A percentile compares a stretch with the other conserved stretches of the same genome.
These are phyloP conservation scores for Barnettozyma sucrosica DNA, from an alignment of 805 yeast species.

Conservation along the genomic window DNA sequence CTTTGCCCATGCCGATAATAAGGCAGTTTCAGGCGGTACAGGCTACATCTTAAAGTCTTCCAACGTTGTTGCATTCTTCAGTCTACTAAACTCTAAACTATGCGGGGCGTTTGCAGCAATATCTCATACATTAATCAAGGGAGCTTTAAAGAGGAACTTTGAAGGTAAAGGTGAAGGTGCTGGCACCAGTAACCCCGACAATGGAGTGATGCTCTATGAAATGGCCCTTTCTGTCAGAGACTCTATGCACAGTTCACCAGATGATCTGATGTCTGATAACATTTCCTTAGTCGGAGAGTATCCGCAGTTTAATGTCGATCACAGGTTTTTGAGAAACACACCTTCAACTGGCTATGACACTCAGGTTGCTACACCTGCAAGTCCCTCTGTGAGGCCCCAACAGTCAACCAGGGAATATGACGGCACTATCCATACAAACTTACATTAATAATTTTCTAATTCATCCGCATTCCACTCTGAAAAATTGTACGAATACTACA, in stretches of 20 bases:
- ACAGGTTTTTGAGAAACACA: constrained; percentile 22
- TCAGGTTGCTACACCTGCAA: constrained; percentile 13
- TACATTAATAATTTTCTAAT: no score
- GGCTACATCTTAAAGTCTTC: constrained; percentile 18
- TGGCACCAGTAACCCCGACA: background rate
- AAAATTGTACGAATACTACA: no score
- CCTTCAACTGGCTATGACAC: constrained; percentile 19
- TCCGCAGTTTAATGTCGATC: constrained; percentile 25
- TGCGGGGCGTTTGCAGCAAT: background rate
- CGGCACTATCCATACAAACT: background rate
- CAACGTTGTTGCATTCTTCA: constrained; percentile 15
- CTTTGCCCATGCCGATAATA: constrained; percentile 17
- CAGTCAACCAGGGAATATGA: background rate
- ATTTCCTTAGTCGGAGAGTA: constrained; percentile 21
- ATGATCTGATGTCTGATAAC: constrained; percentile 4
- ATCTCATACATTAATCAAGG: background rate
- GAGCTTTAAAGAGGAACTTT: background rate
- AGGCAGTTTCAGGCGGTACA: constrained; percentile 2
- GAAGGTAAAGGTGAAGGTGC: background rate
- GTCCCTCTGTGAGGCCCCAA: constrained; percentile 1
- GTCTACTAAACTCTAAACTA: constrained; percentile 8
- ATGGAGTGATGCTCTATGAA: constrained; percentile 5
- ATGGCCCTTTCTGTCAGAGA: constrained; percentile 4
- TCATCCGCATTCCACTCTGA: no score
- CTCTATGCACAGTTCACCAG: constrained; percentile 1